Percentiles rank a stretch among this genome's conserved stretches.
phyloP scores from a whole-genome alignment of 2,329 filamentous ascomycete species.

The Leptographium flavum region DNA sequence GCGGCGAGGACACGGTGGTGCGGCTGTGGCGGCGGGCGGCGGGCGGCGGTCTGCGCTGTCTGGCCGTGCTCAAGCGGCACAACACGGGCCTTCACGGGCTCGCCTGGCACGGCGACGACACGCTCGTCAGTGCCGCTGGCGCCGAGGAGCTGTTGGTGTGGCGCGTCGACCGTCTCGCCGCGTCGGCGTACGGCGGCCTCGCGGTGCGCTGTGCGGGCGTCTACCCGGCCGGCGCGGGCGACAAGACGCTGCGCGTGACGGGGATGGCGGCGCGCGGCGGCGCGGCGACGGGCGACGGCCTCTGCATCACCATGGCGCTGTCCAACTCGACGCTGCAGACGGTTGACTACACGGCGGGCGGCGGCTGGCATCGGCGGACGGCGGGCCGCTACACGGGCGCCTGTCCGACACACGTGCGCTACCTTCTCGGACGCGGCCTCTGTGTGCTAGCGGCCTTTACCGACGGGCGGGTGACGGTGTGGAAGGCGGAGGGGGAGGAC shows the following conservation, averaged over 20 bases:
- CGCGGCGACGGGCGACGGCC: slow-evolving; percentile 22
- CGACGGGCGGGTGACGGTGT: slow-evolving; percentile 61
- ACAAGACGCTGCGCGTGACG: slow-evolving; percentile 62
- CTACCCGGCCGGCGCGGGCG: slow-evolving; percentile 33
- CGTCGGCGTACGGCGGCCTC: slow-evolving; percentile 28
- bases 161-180: slow-evolving; percentile 43
- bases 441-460: slow-evolving; percentile 58
- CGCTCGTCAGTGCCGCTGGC: slow-evolving; percentile 75
- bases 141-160: slow-evolving; percentile 85
- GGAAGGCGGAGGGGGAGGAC: slow-evolving; percentile 20
- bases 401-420: slow-evolving; percentile 55
- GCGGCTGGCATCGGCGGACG: slow-evolving; percentile 40
- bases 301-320: slow-evolving; percentile 54
- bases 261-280: slow-evolving; percentile 3
- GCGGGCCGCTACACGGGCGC: slow-evolving; percentile 51
- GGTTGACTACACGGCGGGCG: slow-evolving; percentile 31
- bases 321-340: slow-evolving; percentile 70
- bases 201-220: slow-evolving; percentile 41
- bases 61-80: slow-evolving; percentile 60
- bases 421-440: slow-evolving; percentile 21
- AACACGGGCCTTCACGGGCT: slow-evolving; percentile 72
- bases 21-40: slow-evolving; percentile 46
- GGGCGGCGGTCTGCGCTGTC: slow-evolving; percentile 25
- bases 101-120: slow-evolving; percentile 52
- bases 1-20: slow-evolving; percentile 58